Conservation (phyloP, 345 rosid genomes). For the Moricandia moricandioides region DNA sequence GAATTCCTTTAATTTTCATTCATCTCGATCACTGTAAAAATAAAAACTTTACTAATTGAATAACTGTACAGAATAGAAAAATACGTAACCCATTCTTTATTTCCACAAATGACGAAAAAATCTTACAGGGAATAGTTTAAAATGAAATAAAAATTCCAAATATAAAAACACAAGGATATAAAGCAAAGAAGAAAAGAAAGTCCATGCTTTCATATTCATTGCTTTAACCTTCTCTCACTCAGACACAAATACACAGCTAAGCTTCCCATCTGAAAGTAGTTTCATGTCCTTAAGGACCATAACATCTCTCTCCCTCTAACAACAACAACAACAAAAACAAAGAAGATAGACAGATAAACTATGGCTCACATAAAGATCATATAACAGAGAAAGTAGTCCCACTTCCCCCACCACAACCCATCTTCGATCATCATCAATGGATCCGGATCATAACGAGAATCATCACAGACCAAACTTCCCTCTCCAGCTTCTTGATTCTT, state of each 20-base stretch:
- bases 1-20: constrained; percentile 8
- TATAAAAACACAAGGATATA: constrained; percentile 30
- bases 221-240: constrained; percentile 49
- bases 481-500: constrained; percentile 64
- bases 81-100: constrained; percentile 18
- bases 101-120: constrained; percentile 31
- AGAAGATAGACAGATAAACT: constrained; percentile 17
- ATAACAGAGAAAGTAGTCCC: constrained; percentile 45
- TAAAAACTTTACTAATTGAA: constrained; percentile 1
- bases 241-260: constrained; percentile 39
- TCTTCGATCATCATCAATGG: constrained; percentile 49
- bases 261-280: constrained; percentile 54
- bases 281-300: constrained; percentile 41
- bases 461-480: constrained; percentile 71
- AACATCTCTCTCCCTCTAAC: constrained; percentile 20
- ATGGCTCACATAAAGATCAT: constrained; percentile 34
- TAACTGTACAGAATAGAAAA: constrained; percentile 19
- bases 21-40: constrained; percentile 18
- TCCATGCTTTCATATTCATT: constrained; percentile 53
- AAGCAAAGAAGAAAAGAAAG: constrained; percentile 22
- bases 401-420: constrained; percentile 44
- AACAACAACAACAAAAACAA: not conserved
- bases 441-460: constrained; percentile 39
- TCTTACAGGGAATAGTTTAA: constrained; percentile 30
- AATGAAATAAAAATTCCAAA: constrained; percentile 33